Conservation (phyloP, 257 asterid genomes). For the Jaltomata sinuosa region DNA sequence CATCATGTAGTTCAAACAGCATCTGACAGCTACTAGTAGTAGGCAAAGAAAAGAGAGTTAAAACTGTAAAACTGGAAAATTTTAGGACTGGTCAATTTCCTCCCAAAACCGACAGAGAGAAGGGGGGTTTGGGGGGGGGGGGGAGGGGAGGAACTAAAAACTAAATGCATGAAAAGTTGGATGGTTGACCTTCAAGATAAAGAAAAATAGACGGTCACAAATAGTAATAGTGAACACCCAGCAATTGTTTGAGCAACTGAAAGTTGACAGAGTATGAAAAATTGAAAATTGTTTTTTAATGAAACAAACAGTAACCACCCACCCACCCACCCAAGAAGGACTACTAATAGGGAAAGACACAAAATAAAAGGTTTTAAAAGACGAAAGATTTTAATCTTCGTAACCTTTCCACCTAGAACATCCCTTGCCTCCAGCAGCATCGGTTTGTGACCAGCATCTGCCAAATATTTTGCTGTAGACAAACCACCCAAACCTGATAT, state of each 20-base stretch:
- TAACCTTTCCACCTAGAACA: slow-evolving; percentile 94
- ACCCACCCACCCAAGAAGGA: neutral
- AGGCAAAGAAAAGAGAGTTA: too few relatives aligned
- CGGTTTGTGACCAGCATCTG: slow-evolving; percentile 98
- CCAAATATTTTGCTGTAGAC: slow-evolving; percentile 92
- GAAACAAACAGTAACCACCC: neutral
- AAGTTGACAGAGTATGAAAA: neutral
- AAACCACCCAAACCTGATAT: slow-evolving; percentile 83
- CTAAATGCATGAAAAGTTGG: neutral
- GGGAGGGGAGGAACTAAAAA: neutral
- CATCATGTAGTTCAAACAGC: neutral
- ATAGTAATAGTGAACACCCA: neutral
- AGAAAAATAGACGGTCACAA: neutral
- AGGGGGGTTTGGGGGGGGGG: too few relatives aligned
- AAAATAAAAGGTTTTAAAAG: neutral
- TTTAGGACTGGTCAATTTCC: too few relatives aligned
- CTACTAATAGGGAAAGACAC: neutral
- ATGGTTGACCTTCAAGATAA: neutral
- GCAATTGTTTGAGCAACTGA: neutral
- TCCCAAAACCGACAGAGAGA: too few relatives aligned
- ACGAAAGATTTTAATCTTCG: neutral
- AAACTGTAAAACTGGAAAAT: too few relatives aligned
- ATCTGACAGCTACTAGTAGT: too few relatives aligned
- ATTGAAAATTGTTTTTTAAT: neutral
- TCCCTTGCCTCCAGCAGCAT: slow-evolving; percentile 89